Evolutionary conservation across 805 yeast genomes (phyloP), one percentile per base, ranked within the genome.

Genomic region (Jamesozyma piceae): DNA sequence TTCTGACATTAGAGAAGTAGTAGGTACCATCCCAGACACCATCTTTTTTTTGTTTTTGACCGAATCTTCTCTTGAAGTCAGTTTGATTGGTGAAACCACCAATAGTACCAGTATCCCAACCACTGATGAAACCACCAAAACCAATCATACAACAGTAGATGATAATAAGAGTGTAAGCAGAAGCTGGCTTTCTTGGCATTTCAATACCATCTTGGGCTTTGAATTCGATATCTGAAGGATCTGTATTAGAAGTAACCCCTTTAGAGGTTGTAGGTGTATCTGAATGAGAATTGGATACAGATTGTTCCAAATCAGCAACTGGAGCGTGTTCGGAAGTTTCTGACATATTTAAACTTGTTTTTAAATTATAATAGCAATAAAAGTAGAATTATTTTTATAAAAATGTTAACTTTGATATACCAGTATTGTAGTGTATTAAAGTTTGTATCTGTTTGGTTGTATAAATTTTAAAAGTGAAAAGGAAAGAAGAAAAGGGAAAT

Each of bases 91-190:
- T 80, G 39, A 47, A 49, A 22, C 53, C 53, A 40, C 82, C 75
- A 58, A 80, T 77, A 49, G 85, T 79, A 69, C 86, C 87, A 34
- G 85, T 79, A 65, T 80, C 87, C 72, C 80, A 80, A 50, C 87
- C 87, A 51, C 77, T 79, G 35, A 79, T 80, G 31, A 42, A 45
- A 21, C 49, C 49, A 39, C 49, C 49, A 32, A 45, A 45, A 8
- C 43, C 49, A 18, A 45, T 44, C 45, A 42, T 42, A 9, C 37
- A 40, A 43, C 49, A 45, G 18, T 42, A 39, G 8, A 37, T 28
- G 19, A 18, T 14, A 33, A 33, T 33, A 18, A 20, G 4, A 5
- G 17, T 29, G 11, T 29, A 29, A 14, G 32, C 36, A 9, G 36
- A 33, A 15, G 22, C 22, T 9, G 36, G 17, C 17, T 29, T 29